phyloP scores from a whole-genome alignment of 345 rosid genomes.

The Linum usitatissimum region DNA sequence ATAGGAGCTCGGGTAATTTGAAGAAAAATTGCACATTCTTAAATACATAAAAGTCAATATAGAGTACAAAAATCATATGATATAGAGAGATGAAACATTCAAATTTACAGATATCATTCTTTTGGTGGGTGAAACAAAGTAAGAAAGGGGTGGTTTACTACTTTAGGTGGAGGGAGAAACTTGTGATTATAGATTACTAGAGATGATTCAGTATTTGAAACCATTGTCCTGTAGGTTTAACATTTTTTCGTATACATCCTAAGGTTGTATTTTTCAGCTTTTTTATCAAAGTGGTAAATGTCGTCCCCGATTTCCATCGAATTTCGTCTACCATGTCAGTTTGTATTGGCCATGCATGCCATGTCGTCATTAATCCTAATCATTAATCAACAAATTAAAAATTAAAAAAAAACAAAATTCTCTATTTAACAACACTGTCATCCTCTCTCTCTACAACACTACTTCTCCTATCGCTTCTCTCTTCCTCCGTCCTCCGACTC shows the following conservation, averaged over 20 bases:
- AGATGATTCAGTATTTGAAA: not conserved
- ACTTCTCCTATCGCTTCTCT: not conserved
- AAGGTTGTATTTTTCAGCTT: too few species aligned
- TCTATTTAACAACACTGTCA: too few species aligned
- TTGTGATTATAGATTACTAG: not conserved
- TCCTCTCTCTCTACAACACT: not conserved
- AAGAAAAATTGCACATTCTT: not conserved
- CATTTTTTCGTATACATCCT: too few species aligned
- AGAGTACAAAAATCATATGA: not conserved
- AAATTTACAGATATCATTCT: not conserved
- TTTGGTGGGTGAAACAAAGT: not conserved
- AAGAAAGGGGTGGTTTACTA: not conserved
- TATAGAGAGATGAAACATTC: not conserved
- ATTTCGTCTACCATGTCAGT: too few species aligned
- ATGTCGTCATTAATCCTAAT: too few species aligned
- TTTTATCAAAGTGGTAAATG: too few species aligned
- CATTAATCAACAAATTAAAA: too few species aligned
- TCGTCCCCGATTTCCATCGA: too few species aligned
- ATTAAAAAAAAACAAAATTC: too few species aligned
- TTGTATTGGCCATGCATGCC: too few species aligned
- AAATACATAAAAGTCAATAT: not conserved
- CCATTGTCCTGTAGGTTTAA: too few species aligned
- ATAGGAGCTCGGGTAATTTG: conserved; percentile 1
- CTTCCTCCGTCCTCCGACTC: not conserved
- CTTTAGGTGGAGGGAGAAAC: not conserved